Conservation (phyloP, 2,329 filamentous ascomycete species). For the Fusarium staphyleae region DNA sequence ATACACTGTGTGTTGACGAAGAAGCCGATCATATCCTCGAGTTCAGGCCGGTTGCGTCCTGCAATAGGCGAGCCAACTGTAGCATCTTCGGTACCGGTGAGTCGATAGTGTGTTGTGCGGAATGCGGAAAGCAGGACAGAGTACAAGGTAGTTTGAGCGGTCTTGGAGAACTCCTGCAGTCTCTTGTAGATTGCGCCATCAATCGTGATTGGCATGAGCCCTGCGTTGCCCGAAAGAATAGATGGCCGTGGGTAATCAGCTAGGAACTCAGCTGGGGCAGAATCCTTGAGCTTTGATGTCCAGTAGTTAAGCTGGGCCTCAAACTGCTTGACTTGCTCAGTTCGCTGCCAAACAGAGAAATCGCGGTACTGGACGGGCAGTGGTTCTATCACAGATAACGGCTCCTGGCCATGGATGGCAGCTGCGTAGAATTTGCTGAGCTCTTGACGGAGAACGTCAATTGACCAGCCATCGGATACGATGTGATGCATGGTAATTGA, state of each 20-base stretch:
- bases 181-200: constrained; percentile 6
- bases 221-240: not conserved
- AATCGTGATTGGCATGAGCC: constrained; percentile 1
- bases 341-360: constrained; percentile 23
- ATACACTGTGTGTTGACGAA: constrained; percentile 42
- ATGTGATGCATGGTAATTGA: constrained; percentile 27
- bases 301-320: constrained; percentile 5
- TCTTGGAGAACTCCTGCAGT: constrained; percentile 19
- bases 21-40: constrained; percentile 35
- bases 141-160: constrained; percentile 9
- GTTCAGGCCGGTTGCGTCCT: constrained; percentile 26
- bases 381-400: constrained; percentile 11
- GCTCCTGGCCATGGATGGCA: constrained; percentile 8
- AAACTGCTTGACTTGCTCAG: too few relatives aligned
- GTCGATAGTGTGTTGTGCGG: constrained; percentile 37
- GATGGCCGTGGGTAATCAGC: too few relatives aligned
- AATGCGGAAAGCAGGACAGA: constrained; percentile 38
- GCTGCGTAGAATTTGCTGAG: constrained; percentile 14
- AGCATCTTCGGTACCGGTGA: constrained; percentile 36
- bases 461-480: constrained; percentile 28
- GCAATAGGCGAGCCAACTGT: constrained; percentile 32
- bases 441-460: constrained; percentile 19
- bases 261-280: constrained; percentile 7
- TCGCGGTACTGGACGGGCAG: constrained; percentile 39
- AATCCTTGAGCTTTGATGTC: constrained; percentile 3